phyloP scores from a whole-genome alignment of 2,329 filamentous ascomycete species.

The Fusarium annulatum region DNA sequence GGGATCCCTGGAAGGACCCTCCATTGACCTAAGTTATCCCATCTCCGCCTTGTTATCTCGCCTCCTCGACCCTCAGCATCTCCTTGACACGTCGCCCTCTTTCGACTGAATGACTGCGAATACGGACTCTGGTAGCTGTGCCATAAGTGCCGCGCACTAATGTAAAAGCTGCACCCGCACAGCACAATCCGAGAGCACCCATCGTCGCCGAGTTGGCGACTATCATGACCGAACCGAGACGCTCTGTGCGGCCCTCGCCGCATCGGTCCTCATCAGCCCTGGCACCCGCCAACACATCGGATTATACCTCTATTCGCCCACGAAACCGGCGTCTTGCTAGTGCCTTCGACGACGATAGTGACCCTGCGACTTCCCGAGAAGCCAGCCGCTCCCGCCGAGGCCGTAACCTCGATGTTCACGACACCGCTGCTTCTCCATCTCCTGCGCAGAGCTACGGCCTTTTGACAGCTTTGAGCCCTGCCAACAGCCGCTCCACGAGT shows the following conservation, averaged over 20 bases:
- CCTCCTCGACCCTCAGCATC: slow-evolving; percentile 28
- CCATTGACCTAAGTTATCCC: slow-evolving; percentile 9
- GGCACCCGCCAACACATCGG: slow-evolving; percentile 55
- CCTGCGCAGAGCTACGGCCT: slow-evolving; percentile 51
- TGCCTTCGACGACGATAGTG: slow-evolving; percentile 44
- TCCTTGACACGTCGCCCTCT: slow-evolving; percentile 22
- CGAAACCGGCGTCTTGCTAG: slow-evolving; percentile 61
- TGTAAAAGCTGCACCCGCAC: slow-evolving; percentile 46
- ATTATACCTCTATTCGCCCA: slow-evolving; percentile 57
- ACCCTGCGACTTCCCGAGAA: slow-evolving; percentile 33
- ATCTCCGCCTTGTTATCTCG: slow-evolving; percentile 34
- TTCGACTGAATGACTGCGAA: slow-evolving; percentile 37
- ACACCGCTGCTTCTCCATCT: slow-evolving; percentile 37
- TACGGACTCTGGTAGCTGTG: slow-evolving; percentile 28
- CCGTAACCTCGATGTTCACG: slow-evolving; percentile 34
- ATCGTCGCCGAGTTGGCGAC: slow-evolving; percentile 49
- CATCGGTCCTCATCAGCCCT: slow-evolving; percentile 60
- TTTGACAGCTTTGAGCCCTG: slow-evolving; percentile 50
- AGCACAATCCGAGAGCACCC: slow-evolving; percentile 44
- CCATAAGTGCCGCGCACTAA: slow-evolving; percentile 46
- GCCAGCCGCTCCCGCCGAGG: slow-evolving; percentile 33
- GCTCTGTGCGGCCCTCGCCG: slow-evolving; percentile 47
- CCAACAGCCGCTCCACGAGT: slow-evolving; percentile 58
- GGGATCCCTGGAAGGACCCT: slow-evolving; percentile 20
- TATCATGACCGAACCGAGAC: slow-evolving; percentile 52